Evolutionary conservation across 176 grass and related monocot genomes (phyloP).

Genomic region (Chloris gayana): DNA sequence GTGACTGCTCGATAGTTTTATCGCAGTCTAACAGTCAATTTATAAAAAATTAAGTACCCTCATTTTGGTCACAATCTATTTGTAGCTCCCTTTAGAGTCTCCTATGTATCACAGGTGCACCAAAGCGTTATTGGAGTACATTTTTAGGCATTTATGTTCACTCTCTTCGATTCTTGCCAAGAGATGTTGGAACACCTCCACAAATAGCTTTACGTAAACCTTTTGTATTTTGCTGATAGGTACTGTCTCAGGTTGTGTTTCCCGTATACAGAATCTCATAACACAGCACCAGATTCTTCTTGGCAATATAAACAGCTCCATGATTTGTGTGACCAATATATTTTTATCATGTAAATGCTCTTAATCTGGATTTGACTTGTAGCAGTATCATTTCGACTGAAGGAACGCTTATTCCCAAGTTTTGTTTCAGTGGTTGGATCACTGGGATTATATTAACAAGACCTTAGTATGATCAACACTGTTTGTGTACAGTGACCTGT

Average conservation of each 20-base stretch:
- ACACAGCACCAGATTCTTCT: neutral
- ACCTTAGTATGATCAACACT: neutral
- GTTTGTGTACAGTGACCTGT: constrained; percentile 12
- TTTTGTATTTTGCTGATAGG: neutral
- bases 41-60: neutral
- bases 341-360: neutral
- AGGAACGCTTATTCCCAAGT: neutral
- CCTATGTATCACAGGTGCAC: neutral
- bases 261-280: constrained; percentile 4
- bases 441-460: neutral
- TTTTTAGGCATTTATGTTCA: constrained; percentile 15
- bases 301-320: neutral
- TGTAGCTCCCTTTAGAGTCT: constrained; percentile 11
- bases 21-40: neutral
- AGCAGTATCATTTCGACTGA: neutral
- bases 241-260: constrained; percentile 14
- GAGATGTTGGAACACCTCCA: neutral
- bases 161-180: neutral
- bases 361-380: neutral
- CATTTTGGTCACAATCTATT: constrained; percentile 12
- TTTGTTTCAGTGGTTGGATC: constrained; percentile 2
- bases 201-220: constrained; percentile 1
- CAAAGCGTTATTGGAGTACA: neutral
- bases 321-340: neutral
- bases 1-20: neutral